Base-by-base conservation (phyloP, 148 eudicot species). In the Cornus kousa region DNA sequence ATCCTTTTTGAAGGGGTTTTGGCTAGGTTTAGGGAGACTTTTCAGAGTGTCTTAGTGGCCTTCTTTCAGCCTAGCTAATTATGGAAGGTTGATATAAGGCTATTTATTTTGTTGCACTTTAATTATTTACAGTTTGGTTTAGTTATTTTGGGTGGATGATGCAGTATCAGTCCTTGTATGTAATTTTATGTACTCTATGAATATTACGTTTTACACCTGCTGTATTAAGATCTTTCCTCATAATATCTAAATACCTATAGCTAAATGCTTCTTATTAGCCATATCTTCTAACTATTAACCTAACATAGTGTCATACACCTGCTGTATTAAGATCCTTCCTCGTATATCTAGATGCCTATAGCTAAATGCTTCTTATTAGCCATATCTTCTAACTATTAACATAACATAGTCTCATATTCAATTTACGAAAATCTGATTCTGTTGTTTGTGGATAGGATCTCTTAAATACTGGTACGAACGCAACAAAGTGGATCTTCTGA, bases 391-490 rank as follows among this genome's bases (percentile, higher is more conserved):
- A 43, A 22, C 60, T 70, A 65, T 40, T 70, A 50, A 39, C 48
- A 24, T 59, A 9, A 35, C 33, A 57, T 40, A 59, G 9, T 46
- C 74, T 37, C 62, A 40, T 67, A 31, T 17, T 72, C 3, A 14
- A 59, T 74, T 5, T 37, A 39, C 70, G 66, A 73, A 74, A 35
- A 31, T 39, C 39, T 59, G 70, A 32, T 19, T 71, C 60, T 39
- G 33, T 77, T 70, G 67, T 40, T 23, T 40, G 23, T 79, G 22
- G 53, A 79, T 78, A 92, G 99, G 90, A 71, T 90, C 99, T 80
- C 93, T 95, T 46, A 85, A 80, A 77, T 95, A 88, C 84, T 95
- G 99, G 99, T 85, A 85, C 62, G 91, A 89, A 79, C 90, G 93
- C 79, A 95, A 81, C 88, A 91, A 79, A 83, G 97, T 90, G 74